phyloP scores from a whole-genome alignment of 352 stramenopile species.

The Pythium brachiatum region DNA sequence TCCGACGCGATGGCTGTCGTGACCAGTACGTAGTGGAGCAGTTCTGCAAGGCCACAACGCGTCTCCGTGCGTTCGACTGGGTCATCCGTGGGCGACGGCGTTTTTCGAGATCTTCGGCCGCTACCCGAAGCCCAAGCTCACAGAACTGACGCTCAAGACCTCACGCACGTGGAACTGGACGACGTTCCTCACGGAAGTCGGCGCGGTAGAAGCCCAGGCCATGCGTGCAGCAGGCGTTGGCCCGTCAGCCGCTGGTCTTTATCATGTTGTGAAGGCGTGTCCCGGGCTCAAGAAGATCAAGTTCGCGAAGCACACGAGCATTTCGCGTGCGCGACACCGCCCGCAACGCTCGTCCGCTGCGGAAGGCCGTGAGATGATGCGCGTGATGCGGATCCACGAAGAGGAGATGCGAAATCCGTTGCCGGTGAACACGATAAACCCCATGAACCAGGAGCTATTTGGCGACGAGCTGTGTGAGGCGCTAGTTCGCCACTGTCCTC shows the following conservation, averaged over 20 bases:
- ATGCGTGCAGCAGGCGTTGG: not conserved
- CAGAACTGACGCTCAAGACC: slow-evolving; percentile 5
- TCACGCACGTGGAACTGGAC: slow-evolving; percentile 12
- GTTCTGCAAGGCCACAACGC: slow-evolving; percentile 8
- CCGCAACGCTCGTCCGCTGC: not conserved
- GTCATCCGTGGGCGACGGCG: not conserved
- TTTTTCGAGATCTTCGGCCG: slow-evolving; percentile 19
- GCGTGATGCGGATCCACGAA: slow-evolving; percentile 4
- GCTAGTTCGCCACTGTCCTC: slow-evolving; percentile 5
- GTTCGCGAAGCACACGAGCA: not conserved
- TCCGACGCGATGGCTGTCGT: not conserved
- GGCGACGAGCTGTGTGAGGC: slow-evolving; percentile 13
- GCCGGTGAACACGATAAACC: slow-evolving; percentile 1
- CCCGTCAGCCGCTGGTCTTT: not conserved
- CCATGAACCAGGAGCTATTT: slow-evolving; percentile 12
- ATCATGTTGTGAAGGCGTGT: slow-evolving; percentile 7
- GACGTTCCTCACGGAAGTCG: slow-evolving; percentile 1
- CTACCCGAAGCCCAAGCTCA: slow-evolving; percentile 10
- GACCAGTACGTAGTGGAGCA: slow-evolving; percentile 13
- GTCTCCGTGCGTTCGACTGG: slow-evolving; percentile 12
- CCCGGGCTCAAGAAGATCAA: slow-evolving; percentile 7
- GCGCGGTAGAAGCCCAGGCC: not conserved
- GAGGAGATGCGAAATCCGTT: slow-evolving; percentile 5
- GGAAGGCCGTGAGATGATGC: slow-evolving; percentile 1
- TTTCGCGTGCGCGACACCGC: not conserved